These are phyloP conservation scores for Xerocomus nothofagi DNA, from an alignment of 1,284 basidiomycete species.

Conservation along the genomic window DNA sequence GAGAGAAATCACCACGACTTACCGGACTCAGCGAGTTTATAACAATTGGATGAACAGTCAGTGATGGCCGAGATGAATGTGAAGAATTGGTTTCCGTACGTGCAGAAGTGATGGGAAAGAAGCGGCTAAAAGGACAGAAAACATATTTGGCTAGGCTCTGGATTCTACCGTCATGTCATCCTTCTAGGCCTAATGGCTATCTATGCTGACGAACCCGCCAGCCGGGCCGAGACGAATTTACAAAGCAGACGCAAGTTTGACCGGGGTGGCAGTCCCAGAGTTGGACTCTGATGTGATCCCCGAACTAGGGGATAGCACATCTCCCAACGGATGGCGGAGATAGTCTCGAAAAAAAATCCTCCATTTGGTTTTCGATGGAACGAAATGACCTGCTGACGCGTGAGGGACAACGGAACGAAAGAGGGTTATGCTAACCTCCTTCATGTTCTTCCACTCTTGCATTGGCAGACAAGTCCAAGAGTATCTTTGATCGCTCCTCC, in stretches of 20 bases:
- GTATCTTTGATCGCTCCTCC: conserved; percentile 53
- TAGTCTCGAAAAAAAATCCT: conserved; percentile 65
- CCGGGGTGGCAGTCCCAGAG: conserved; percentile 28
- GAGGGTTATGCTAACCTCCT: conserved; percentile 54
- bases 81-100: not conserved
- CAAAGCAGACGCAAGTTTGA: conserved; percentile 2
- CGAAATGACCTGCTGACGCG: conserved; percentile 64
- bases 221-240: conserved; percentile 1
- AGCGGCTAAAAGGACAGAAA: not conserved
- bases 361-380: conserved; percentile 75
- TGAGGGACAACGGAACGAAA: conserved; percentile 1
- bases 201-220: not conserved
- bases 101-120: not conserved
- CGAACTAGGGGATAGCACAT: conserved; percentile 24
- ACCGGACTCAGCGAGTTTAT: not conserved
- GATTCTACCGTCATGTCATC: not conserved
- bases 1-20: not conserved
- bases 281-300: conserved; percentile 13
- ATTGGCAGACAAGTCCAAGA: conserved; percentile 60
- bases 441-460: conserved; percentile 70
- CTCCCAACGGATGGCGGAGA: conserved; percentile 38
- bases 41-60: not conserved
- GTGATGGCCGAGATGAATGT: not conserved
- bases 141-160: not conserved
- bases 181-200: conserved; percentile 5